Percentiles rank a stretch among this genome's conserved stretches.
phyloP scores from a whole-genome alignment of 352 stramenopile genomes.

The Phytophthora pinifolia region DNA sequence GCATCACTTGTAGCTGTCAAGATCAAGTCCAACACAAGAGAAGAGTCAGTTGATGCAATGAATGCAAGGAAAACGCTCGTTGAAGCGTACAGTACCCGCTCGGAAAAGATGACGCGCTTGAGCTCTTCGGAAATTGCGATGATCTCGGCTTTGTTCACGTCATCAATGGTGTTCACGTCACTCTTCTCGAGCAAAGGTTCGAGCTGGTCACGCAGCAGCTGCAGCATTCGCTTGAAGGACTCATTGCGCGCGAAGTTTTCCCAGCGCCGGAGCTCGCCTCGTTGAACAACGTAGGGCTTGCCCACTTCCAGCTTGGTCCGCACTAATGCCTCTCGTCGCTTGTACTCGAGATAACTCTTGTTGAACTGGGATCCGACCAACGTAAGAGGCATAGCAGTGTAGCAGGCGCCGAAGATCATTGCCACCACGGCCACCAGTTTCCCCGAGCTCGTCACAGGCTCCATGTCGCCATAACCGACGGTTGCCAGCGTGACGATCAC shows the following conservation, averaged over 20 bases:
- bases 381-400: constrained; percentile 81
- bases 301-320: constrained; percentile 75
- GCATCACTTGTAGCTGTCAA: constrained; percentile 63
- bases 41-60: background rate
- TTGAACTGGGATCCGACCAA: constrained; percentile 83
- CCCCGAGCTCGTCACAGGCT: constrained; percentile 59
- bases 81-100: constrained; percentile 40
- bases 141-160: constrained; percentile 40
- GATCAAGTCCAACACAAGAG: background rate
- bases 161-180: constrained; percentile 48
- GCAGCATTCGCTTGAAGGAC: constrained; percentile 47
- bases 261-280: constrained; percentile 50
- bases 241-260: constrained; percentile 51
- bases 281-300: constrained; percentile 53
- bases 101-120: constrained; percentile 46
- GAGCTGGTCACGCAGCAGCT: constrained; percentile 35
- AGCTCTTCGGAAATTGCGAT: constrained; percentile 39
- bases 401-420: constrained; percentile 85
- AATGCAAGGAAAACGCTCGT: background rate
- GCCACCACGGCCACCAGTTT: constrained; percentile 72
- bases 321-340: constrained; percentile 64
- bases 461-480: constrained; percentile 78
- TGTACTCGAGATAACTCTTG: constrained; percentile 81
- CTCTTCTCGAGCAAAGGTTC: constrained; percentile 50
- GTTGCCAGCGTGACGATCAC: constrained; percentile 80